phyloP scores from a whole-genome alignment of 2,329 filamentous ascomycete species.

The Botryotinia calthae region DNA sequence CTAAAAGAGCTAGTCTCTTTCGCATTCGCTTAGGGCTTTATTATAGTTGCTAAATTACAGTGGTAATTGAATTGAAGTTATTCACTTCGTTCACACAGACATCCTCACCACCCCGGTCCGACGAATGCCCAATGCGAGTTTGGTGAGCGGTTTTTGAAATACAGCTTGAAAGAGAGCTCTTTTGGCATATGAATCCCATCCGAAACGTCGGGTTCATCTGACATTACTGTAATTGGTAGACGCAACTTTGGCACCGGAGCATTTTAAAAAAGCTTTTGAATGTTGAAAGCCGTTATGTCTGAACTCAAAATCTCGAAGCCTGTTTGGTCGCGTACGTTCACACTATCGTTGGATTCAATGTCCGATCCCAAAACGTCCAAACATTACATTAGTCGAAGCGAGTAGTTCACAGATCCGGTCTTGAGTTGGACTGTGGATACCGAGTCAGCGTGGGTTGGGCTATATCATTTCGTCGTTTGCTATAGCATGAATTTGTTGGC shows the following conservation, averaged over 20 bases:
- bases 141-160: background rate
- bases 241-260: background rate
- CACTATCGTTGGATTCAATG: background rate
- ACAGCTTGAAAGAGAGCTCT: background rate
- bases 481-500: conserved; percentile 1
- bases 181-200: background rate
- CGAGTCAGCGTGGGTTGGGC: background rate
- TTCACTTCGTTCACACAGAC: background rate
- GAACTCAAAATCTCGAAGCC: background rate
- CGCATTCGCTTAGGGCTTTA: too few relatives aligned
- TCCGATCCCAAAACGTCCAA: background rate
- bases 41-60: too few relatives aligned
- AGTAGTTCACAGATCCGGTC: background rate
- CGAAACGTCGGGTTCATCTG: background rate
- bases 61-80: too few relatives aligned
- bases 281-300: background rate
- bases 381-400: background rate
- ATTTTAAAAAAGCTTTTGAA: background rate
- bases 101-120: background rate
- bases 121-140: background rate
- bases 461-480: background rate
- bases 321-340: background rate
- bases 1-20: too few relatives aligned
- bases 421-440: background rate
- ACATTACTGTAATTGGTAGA: background rate